phyloP scores from a whole-genome alignment of 1,284 basidiomycete species.

The Sanghuangporus sanghuang region DNA sequence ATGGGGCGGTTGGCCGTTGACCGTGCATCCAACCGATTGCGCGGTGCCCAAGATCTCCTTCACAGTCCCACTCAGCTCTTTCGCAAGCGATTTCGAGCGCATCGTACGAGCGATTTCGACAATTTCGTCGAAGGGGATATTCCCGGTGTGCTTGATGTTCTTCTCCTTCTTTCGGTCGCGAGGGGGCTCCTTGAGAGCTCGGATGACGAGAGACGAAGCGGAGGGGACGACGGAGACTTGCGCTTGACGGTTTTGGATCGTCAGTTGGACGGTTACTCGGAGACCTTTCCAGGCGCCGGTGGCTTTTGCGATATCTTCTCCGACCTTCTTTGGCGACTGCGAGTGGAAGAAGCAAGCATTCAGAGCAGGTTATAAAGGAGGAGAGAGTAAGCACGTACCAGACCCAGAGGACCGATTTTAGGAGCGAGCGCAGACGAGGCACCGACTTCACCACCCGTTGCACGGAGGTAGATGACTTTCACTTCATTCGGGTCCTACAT shows the following conservation, averaged over 20 bases:
- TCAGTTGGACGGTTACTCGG: conserved; percentile 97
- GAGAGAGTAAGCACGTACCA: conserved; percentile 56
- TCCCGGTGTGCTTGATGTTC: conserved; percentile 98
- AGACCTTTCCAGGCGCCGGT: conserved; percentile 99
- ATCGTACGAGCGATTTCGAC: conserved; percentile 95
- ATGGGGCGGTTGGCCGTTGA: conserved; percentile 92
- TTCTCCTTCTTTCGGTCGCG: conserved; percentile 99
- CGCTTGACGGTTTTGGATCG: conserved; percentile 99
- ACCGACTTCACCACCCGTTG: conserved; percentile 99
- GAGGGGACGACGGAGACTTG: conserved; percentile 96
- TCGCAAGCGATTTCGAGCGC: conserved; percentile 93
- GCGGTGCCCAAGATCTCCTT: conserved; percentile 96
- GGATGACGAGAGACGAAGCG: conserved; percentile 97
- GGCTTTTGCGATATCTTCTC: conserved; percentile 99
- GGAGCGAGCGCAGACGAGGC: conserved; percentile 98
- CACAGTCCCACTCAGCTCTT: conserved; percentile 83
- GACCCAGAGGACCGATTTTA: conserved; percentile 99
- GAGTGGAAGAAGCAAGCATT: conserved; percentile 6
- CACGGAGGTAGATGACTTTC: conserved; percentile 99
- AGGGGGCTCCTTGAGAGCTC: conserved; percentile 98
- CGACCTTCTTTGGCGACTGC: conserved; percentile 99
- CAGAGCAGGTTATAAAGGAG: background rate
- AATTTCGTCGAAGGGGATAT: conserved; percentile 94
- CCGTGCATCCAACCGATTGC: conserved; percentile 93
- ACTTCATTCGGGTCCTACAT: conserved; percentile 85